Percentiles rank a stretch among this genome's conserved stretches.
phyloP scores from a whole-genome alignment of 805 yeast species.

The Debaryomyces prosopidis region DNA sequence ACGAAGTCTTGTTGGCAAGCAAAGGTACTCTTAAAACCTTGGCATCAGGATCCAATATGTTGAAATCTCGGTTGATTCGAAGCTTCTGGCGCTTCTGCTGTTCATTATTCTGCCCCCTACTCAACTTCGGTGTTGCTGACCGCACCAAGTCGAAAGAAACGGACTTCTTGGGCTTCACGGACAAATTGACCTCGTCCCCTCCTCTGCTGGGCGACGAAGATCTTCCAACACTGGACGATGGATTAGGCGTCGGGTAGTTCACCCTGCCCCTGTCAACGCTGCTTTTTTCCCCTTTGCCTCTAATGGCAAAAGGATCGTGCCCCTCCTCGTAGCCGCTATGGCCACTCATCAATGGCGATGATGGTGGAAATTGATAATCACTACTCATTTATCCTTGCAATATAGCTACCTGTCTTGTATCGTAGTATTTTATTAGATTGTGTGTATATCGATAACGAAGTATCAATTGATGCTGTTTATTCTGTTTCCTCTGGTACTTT shows the following conservation, averaged over 20 bases:
- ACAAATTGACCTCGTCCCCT: neutral
- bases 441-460: too few relatives aligned
- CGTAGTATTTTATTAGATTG: too few relatives aligned
- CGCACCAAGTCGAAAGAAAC: constrained; percentile 10
- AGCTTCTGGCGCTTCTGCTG: constrained; percentile 7
- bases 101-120: neutral
- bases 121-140: neutral
- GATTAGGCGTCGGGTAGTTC: constrained; percentile 69
- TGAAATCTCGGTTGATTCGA: constrained; percentile 32
- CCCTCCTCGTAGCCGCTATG: constrained; percentile 15
- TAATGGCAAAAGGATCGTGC: constrained; percentile 10
- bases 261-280: constrained; percentile 15
- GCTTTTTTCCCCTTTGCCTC: neutral
- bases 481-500: too few relatives aligned
- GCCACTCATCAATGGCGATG: constrained; percentile 45
- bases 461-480: too few relatives aligned
- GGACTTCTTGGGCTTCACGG: constrained; percentile 6
- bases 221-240: constrained; percentile 50
- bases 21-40: constrained; percentile 40
- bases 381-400: neutral
- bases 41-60: constrained; percentile 34
- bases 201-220: constrained; percentile 40
- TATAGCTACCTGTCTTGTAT: too few relatives aligned
- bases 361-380: constrained; percentile 48
- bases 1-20: constrained; percentile 33